Percentiles rank a stretch among this genome's conserved stretches.
These are phyloP conservation scores for Torrubiella hemipterigena DNA, from an alignment of 2,329 filamentous ascomycete genomes.

Conservation along the genomic window DNA sequence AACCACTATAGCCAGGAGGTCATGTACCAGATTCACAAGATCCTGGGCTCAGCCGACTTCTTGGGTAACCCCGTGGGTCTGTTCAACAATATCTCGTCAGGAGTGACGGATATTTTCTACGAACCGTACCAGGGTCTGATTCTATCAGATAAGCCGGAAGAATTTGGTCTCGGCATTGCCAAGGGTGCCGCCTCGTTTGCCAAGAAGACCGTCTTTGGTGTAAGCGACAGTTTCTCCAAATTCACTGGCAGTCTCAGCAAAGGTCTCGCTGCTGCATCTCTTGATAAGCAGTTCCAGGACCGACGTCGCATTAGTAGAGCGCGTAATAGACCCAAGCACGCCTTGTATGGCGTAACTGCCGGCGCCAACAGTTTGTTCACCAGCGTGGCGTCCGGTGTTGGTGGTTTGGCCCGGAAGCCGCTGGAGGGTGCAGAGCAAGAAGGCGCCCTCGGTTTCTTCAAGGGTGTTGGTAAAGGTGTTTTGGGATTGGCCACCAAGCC, in stretches of 20 bases:
- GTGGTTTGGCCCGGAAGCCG: constrained; percentile 84
- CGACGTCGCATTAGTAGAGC: constrained; percentile 85
- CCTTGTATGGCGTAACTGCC: constrained; percentile 87
- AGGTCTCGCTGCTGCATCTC: constrained; percentile 83
- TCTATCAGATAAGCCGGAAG: constrained; percentile 89
- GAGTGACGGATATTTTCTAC: constrained; percentile 97
- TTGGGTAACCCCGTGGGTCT: constrained; percentile 92
- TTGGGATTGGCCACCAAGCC: constrained; percentile 94
- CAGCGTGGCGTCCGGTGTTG: constrained; percentile 85
- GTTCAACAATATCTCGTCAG: constrained; percentile 97
- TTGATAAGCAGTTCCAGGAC: constrained; percentile 98
- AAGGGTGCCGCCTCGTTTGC: constrained; percentile 95
- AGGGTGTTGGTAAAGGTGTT: constrained; percentile 91
- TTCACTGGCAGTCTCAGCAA: constrained; percentile 96
- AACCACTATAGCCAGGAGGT: constrained; percentile 97
- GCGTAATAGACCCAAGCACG: constrained; percentile 91
- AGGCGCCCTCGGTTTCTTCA: constrained; percentile 87
- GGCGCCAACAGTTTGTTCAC: constrained; percentile 92
- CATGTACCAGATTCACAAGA: constrained; percentile 91
- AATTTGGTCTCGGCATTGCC: constrained; percentile 87
- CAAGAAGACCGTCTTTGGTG: constrained; percentile 96
- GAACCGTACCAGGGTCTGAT: constrained; percentile 97
- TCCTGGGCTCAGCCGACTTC: constrained; percentile 94
- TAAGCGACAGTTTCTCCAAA: constrained; percentile 95
- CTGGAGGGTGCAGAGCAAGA: constrained; percentile 94